Percentiles rank a stretch among this genome's conserved stretches.
These are phyloP conservation scores for Isabelozyma rhagii DNA, from an alignment of 805 yeast species.

Conservation along the genomic window DNA sequence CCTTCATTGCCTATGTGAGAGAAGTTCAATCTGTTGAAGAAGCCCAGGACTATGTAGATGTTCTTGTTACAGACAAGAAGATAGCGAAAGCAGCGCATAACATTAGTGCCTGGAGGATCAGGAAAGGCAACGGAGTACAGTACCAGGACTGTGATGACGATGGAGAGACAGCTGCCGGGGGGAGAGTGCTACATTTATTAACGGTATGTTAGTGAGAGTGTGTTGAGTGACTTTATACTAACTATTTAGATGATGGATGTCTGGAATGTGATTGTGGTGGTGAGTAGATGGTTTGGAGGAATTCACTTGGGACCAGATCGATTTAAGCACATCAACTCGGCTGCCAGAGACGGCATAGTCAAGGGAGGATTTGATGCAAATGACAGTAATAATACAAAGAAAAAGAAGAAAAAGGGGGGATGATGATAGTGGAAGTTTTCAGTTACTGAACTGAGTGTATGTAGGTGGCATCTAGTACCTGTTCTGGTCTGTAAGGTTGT, in stretches of 20 bases:
- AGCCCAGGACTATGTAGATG: slow-evolving; percentile 50
- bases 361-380: slow-evolving; percentile 51
- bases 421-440: neutral
- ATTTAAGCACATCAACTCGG: slow-evolving; percentile 87
- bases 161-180: slow-evolving; percentile 96
- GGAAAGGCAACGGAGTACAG: slow-evolving; percentile 49
- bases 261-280: slow-evolving; percentile 82
- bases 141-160: slow-evolving; percentile 93
- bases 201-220: slow-evolving; percentile 37
- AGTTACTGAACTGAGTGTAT: too few relatives aligned
- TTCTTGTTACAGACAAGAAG: slow-evolving; percentile 61
- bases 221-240: slow-evolving; percentile 13
- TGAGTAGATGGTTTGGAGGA: slow-evolving; percentile 93
- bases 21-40: slow-evolving; percentile 64
- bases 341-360: slow-evolving; percentile 80
- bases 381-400: slow-evolving; percentile 11
- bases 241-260: slow-evolving; percentile 61
- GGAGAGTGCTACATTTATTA: slow-evolving; percentile 74
- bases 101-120: slow-evolving; percentile 85
- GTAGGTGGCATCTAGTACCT: too few relatives aligned
- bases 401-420: slow-evolving; percentile 26
- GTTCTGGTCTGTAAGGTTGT: too few relatives aligned
- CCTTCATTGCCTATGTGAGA: slow-evolving; percentile 75
- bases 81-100: slow-evolving; percentile 70
- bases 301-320: slow-evolving; percentile 88